Conservation (phyloP, 1,139 yeast genomes). For the Schizosaccharomyces versatilis region DNA sequence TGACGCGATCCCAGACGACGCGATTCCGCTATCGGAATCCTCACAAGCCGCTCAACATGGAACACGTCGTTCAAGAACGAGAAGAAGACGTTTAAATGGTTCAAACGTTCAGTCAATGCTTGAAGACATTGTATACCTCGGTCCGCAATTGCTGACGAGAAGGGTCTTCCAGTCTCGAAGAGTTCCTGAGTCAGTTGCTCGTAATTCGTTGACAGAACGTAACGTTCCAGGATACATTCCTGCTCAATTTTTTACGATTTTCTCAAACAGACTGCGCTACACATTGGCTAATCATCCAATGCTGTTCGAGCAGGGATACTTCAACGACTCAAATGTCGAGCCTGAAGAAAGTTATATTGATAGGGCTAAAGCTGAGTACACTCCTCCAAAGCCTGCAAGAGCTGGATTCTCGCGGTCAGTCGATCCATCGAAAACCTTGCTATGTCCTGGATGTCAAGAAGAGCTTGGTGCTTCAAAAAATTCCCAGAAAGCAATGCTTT, state of each 20-base stretch:
- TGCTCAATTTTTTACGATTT: background rate
- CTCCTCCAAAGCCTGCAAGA: background rate
- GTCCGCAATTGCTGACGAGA: background rate
- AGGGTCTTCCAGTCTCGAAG: background rate
- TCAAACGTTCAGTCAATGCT: background rate
- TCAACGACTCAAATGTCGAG: background rate
- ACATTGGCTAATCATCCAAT: background rate
- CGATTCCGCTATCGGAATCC: background rate
- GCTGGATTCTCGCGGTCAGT: background rate
- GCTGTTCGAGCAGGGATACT: background rate
- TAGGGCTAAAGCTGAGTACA: background rate
- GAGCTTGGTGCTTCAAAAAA: background rate
- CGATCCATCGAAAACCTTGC: background rate
- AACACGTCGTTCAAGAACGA: background rate
- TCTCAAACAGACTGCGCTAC: too few species aligned
- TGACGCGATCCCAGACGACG: background rate
- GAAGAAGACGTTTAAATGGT: background rate
- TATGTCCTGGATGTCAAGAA: background rate
- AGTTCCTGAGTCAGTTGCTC: background rate
- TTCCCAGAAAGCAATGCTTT: background rate
- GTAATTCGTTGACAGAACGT: background rate
- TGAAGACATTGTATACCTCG: background rate
- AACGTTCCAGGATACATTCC: background rate
- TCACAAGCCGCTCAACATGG: background rate
- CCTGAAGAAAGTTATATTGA: background rate